Conservation (phyloP, 306 rosid genomes). For the Cucumis melo region DNA sequence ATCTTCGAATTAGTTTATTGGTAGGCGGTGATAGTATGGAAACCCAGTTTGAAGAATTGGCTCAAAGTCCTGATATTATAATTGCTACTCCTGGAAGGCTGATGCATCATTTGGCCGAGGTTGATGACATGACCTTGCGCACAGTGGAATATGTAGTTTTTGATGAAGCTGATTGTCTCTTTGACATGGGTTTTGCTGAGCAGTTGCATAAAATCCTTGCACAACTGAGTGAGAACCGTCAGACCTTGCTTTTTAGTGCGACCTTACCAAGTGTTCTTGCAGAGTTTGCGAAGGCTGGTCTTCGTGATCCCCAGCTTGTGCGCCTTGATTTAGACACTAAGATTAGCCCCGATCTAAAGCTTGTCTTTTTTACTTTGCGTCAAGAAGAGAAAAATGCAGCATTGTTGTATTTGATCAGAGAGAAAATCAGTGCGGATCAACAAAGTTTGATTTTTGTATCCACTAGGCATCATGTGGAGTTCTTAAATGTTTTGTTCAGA, state of each 20-base stretch:
- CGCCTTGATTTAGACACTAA: slow-evolving; percentile 78
- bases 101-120: slow-evolving; percentile 83
- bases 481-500: slow-evolving; percentile 52
- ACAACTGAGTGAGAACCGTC: slow-evolving; percentile 74
- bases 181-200: slow-evolving; percentile 84
- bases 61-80: slow-evolving; percentile 74
- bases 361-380: slow-evolving; percentile 56
- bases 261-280: slow-evolving; percentile 89
- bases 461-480: slow-evolving; percentile 85
- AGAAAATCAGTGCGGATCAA: slow-evolving; percentile 52
- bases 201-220: slow-evolving; percentile 69
- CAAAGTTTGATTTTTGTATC: slow-evolving; percentile 83
- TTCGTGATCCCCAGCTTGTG: slow-evolving; percentile 79
- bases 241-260: slow-evolving; percentile 88
- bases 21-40: slow-evolving; percentile 99
- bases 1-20: slow-evolving; percentile 70
- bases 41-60: slow-evolving; percentile 69
- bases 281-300: slow-evolving; percentile 92
- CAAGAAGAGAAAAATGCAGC: slow-evolving; percentile 79
- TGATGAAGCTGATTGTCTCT: slow-evolving; percentile 79
- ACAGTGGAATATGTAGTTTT: slow-evolving; percentile 83
- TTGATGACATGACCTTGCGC: slow-evolving; percentile 76
- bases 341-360: slow-evolving; percentile 89
- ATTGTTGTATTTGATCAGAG: slow-evolving; percentile 64
- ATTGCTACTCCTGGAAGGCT: slow-evolving; percentile 98